Evolutionary conservation across 2,329 filamentous ascomycete genomes (phyloP).

Genomic region (Aureobasidium subglaciale): DNA sequence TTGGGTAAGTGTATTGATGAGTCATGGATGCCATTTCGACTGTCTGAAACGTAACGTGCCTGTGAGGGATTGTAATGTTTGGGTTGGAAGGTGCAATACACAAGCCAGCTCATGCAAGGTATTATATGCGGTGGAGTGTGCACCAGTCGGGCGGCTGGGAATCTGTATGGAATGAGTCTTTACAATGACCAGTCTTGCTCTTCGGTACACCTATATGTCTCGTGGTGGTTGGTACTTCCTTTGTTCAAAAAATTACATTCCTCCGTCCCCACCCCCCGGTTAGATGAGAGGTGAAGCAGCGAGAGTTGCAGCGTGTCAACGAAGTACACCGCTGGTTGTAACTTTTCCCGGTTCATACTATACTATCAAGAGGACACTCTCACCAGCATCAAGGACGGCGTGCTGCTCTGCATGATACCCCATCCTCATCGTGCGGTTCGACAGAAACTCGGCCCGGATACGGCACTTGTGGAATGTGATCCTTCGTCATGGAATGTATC

Average conservation of each 20-base stretch:
- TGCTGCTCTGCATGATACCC: too few species aligned
- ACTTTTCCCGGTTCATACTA: too few species aligned
- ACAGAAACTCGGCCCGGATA: too few species aligned
- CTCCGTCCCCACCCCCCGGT: neutral
- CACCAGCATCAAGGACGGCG: too few species aligned
- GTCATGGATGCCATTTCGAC: slow-evolving; percentile 12
- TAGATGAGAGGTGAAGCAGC: neutral
- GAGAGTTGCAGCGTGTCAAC: too few species aligned
- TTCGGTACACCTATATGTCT: neutral
- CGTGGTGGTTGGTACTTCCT: neutral
- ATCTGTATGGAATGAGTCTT: slow-evolving; percentile 13
- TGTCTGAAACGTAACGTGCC: neutral
- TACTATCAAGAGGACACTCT: too few species aligned
- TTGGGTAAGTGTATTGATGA: slow-evolving; percentile 14
- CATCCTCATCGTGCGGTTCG: too few species aligned
- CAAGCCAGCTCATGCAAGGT: slow-evolving; percentile 10
- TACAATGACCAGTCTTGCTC: slow-evolving; percentile 2
- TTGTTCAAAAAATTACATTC: neutral
- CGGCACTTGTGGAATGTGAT: neutral
- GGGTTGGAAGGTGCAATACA: neutral
- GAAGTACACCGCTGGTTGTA: too few species aligned
- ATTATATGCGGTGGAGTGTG: slow-evolving; percentile 4
- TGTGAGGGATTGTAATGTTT: neutral
- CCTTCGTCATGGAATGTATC: neutral
- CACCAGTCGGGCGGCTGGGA: slow-evolving; percentile 6